Base-by-base conservation (phyloP, 139 green algal species). In the Haematococcus lacustris region DNA sequence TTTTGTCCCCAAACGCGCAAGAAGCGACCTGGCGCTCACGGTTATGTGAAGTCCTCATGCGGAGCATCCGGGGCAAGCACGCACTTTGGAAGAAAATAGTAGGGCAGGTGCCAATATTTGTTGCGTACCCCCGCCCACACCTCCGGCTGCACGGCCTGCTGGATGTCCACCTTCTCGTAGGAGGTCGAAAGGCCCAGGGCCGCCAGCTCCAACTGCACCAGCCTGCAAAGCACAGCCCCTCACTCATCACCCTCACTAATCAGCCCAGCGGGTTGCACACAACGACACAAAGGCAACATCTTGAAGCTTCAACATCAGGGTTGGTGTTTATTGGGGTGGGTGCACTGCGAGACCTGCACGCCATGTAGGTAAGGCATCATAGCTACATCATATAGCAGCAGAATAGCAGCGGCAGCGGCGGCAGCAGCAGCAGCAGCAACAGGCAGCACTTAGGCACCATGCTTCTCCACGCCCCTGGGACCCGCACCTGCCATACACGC, bases 61-160 rank as follows among this genome's bases (percentile, higher is more conserved):
- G n/a, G n/a, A n/a, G n/a, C n/a, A n/a, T n/a, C n/a, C n/a, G n/a
- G n/a, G n/a, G n/a, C n/a, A n/a, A 70, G 34, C 7, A 72, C 67
- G 43, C 67, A 72, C 2, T 43, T 72, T 30, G 67, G 67, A 2
- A 72, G 43, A 32, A 72, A 65, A 47, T 72, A 72, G 67, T 65
- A 72, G 32, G 67, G 67, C 43, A 72, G 38, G 17, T 61, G 40
- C 87, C 88, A 97, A 79, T 97, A 96, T 63, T 90, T 83, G 71
- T 86, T 85, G 39, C 75, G 79, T 0, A 97, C 88, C 13, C 88
- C 88, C 68, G 92, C 79, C 93, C 93, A 97, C 59, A 89, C 86
- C 3, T 83, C 73, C 17, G 81, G 74, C 0, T 85, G 82, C 28
- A 85, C 73, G 3, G 75, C 79, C 35, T 92, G 73, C 34, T 64